Percentiles rank a stretch among this genome's conserved stretches.
Conservation (phyloP, 495 filamentous ascomycete genomes). For the Penicillium waksmanii region DNA sequence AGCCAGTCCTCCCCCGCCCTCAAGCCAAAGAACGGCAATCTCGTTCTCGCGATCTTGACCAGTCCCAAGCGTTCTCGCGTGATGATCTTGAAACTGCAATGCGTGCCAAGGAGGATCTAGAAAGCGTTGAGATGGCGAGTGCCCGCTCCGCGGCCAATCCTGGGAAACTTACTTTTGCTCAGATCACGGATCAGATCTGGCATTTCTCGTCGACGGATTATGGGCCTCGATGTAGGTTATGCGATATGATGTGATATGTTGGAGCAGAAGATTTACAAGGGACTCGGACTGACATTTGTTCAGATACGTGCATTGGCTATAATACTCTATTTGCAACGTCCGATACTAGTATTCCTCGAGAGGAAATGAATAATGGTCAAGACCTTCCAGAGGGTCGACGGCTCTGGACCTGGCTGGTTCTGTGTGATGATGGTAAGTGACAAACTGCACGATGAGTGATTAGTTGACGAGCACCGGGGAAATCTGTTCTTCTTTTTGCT, state of each 20-base stretch:
- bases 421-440: constrained; percentile 75
- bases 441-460: background rate
- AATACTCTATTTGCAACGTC: constrained; percentile 72
- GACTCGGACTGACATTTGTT: constrained; percentile 8
- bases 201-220: constrained; percentile 67
- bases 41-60: constrained; percentile 11
- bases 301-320: constrained; percentile 80
- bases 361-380: constrained; percentile 36
- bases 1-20: constrained; percentile 42
- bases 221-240: constrained; percentile 53
- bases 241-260: background rate
- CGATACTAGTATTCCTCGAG: constrained; percentile 19
- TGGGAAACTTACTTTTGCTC: constrained; percentile 42
- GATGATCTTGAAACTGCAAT: constrained; percentile 43
- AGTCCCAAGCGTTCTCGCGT: constrained; percentile 16
- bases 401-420: constrained; percentile 79
- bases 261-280: background rate
- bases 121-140: constrained; percentile 28
- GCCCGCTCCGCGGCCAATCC: constrained; percentile 30
- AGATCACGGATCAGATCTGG: constrained; percentile 65
- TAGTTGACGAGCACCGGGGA: too few species aligned
- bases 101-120: constrained; percentile 28
- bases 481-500: constrained; percentile 15
- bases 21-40: constrained; percentile 23
- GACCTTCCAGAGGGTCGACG: constrained; percentile 63